Evolutionary conservation across 1,284 basidiomycete species (phyloP).

Genomic region (Neonothopanus nambi): DNA sequence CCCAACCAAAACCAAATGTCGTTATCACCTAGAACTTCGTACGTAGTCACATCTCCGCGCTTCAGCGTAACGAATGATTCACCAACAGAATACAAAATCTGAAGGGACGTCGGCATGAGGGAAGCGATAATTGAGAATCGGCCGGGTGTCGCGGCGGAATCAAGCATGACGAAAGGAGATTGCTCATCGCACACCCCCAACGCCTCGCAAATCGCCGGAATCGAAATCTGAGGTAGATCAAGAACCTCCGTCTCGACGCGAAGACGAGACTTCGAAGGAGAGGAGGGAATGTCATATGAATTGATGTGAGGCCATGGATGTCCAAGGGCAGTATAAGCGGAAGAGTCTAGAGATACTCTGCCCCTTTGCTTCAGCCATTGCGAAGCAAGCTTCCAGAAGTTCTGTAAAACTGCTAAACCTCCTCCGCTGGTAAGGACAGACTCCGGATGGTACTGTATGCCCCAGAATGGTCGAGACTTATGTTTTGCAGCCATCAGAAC

Average conservation of each 20-base stretch:
- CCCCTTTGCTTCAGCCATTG: conserved; percentile 48
- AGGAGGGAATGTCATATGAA: conserved; percentile 15
- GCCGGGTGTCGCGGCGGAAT: conserved; percentile 75
- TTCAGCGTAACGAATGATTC: conserved; percentile 47
- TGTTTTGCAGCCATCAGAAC: conserved; percentile 79
- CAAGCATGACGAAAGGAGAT: conserved; percentile 66
- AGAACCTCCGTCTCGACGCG: conserved; percentile 36
- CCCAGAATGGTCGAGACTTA: conserved; percentile 76
- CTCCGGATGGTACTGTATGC: conserved; percentile 96
- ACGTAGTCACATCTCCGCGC: conserved; percentile 28
- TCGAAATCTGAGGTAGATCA: conserved; percentile 39
- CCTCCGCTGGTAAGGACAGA: conserved; percentile 67
- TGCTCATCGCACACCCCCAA: conserved; percentile 57
- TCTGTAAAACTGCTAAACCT: conserved; percentile 60
- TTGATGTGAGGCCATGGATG: conserved; percentile 54
- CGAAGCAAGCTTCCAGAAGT: conserved; percentile 70
- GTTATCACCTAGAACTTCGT: conserved; percentile 39
- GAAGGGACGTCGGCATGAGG: conserved; percentile 49
- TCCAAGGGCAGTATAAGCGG: conserved; percentile 40
- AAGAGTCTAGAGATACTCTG: conserved; percentile 43
- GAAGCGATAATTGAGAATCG: conserved; percentile 70
- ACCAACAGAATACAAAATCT: conserved; percentile 56
- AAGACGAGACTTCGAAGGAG: conserved; percentile 15
- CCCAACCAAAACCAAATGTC: conserved; percentile 74
- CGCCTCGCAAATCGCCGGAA: conserved; percentile 55